Evolutionary conservation across 2,329 filamentous ascomycete species (phyloP).

Genomic region (Pseudogymnoascus sp.): DNA sequence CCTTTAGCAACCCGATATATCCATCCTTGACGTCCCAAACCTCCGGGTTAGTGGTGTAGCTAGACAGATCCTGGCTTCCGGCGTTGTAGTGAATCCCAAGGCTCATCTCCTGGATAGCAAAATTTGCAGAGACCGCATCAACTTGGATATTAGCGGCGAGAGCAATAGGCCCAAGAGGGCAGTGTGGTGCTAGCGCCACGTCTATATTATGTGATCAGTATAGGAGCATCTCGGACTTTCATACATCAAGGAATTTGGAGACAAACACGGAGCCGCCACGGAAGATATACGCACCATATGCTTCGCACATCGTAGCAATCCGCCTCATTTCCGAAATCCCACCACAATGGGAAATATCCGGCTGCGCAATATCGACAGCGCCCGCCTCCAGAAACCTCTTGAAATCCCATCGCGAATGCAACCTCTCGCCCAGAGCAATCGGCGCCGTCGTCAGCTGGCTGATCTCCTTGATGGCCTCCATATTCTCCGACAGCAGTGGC

Average conservation of each 20-base stretch:
- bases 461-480: constrained; percentile 54
- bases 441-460: constrained; percentile 49
- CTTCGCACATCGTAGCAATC: constrained; percentile 63
- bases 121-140: constrained; percentile 51
- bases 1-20: constrained; percentile 50
- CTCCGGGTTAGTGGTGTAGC: constrained; percentile 55
- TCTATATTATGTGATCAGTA: not conserved
- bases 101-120: constrained; percentile 70
- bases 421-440: constrained; percentile 63
- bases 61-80: constrained; percentile 54
- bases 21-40: constrained; percentile 61
- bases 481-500: constrained; percentile 60
- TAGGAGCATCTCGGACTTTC: not conserved
- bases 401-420: constrained; percentile 66
- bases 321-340: constrained; percentile 64
- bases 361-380: constrained; percentile 63
- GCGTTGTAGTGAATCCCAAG: constrained; percentile 73
- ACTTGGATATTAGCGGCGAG: constrained; percentile 64
- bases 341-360: constrained; percentile 63
- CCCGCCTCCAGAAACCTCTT: constrained; percentile 61
- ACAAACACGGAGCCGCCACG: not conserved
- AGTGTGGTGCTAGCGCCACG: constrained; percentile 64
- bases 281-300: constrained; percentile 47
- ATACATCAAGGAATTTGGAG: too few species aligned
- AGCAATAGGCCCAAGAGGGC: constrained; percentile 63